A percentile compares a stretch with the other conserved stretches of the same genome.
These are phyloP conservation scores for Zoysia japonica DNA, from an alignment of 176 grass and related monocot species.

Conservation along the genomic window DNA sequence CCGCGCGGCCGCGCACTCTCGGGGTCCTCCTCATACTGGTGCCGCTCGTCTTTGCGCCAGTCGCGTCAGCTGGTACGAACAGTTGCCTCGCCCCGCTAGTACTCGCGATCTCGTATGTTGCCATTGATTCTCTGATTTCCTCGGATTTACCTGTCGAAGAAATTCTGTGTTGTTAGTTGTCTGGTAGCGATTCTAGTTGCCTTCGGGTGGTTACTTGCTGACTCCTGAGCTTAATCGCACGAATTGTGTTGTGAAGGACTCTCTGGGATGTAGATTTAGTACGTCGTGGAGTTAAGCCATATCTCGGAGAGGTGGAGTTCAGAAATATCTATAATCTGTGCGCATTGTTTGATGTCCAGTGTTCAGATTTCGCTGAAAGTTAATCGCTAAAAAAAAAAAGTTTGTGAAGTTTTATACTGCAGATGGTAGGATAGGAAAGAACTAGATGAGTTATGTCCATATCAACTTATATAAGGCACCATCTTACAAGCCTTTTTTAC, in stretches of 20 bases:
- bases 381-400: background rate
- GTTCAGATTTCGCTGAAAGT: background rate
- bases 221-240: background rate
- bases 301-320: background rate
- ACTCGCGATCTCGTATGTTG: slow-evolving; percentile 10
- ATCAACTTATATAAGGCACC: no score
- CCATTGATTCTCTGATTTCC: slow-evolving; percentile 6
- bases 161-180: background rate
- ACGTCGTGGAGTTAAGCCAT: background rate
- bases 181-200: background rate
- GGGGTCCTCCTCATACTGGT: background rate
- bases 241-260: slow-evolving; percentile 4
- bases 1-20: background rate
- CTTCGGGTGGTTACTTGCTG: slow-evolving; percentile 13
- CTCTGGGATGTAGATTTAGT: slow-evolving; percentile 12
- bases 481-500: no score
- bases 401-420: no score
- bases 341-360: background rate
- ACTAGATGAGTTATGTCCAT: no score
- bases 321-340: background rate
- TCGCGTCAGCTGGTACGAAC: slow-evolving; percentile 45
- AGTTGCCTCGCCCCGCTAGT: background rate
- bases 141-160: background rate
- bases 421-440: no score
- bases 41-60: slow-evolving; percentile 12